These are phyloP conservation scores for Monosporascus sp. DNA, from an alignment of 2,329 filamentous ascomycete genomes.

Conservation along the genomic window DNA sequence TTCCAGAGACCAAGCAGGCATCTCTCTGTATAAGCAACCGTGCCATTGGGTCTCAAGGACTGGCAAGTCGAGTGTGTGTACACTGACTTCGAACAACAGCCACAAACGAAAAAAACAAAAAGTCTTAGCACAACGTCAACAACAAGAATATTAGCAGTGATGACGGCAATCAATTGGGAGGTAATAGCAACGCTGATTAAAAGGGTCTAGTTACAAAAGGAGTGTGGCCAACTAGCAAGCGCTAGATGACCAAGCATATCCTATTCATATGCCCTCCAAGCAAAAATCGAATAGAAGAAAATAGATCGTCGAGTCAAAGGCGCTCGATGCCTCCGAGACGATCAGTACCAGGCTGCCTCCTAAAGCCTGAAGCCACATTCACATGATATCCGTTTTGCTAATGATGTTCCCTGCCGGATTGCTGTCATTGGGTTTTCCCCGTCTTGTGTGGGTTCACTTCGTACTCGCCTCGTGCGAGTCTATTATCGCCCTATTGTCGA, in stretches of 20 bases:
- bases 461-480: too few species aligned
- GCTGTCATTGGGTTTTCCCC: too few species aligned
- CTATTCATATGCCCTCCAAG: constrained; percentile 16
- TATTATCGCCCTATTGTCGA: too few species aligned
- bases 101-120: too few species aligned
- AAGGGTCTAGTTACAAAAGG: constrained; percentile 16
- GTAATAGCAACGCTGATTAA: not conserved
- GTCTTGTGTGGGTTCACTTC: too few species aligned
- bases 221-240: constrained; percentile 16
- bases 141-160: not conserved
- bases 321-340: not conserved
- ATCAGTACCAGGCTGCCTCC: not conserved
- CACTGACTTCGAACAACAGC: too few species aligned
- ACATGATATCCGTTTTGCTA: not conserved
- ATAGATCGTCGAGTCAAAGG: constrained; percentile 1
- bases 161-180: not conserved
- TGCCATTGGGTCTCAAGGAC: too few species aligned
- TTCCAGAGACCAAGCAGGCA: too few species aligned
- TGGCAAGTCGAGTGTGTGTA: too few species aligned
- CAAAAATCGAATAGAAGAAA: constrained; percentile 5
- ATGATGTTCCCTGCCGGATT: not conserved
- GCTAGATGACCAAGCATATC: constrained; percentile 21
- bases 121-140: not conserved
- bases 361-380: not conserved
- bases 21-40: too few species aligned